These are phyloP conservation scores for Cicer yamashitae DNA, from an alignment of 306 rosid genomes.

Conservation along the genomic window DNA sequence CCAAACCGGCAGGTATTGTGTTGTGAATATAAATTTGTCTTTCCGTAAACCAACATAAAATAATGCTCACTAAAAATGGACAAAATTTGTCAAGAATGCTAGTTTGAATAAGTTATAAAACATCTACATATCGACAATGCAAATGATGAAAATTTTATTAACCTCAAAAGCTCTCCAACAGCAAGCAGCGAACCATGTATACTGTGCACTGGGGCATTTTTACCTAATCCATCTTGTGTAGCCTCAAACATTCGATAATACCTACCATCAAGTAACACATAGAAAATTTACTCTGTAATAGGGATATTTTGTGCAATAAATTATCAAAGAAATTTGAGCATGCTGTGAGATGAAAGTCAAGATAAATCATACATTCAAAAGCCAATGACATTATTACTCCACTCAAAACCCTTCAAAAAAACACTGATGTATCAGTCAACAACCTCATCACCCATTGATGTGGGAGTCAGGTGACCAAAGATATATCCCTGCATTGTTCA, in stretches of 20 bases:
- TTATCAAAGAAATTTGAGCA: conserved; percentile 32
- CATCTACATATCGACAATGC: conserved; percentile 34
- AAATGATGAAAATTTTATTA: conserved; percentile 39
- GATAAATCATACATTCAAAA: conserved; percentile 22
- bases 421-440: conserved; percentile 19
- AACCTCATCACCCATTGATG: conserved; percentile 32
- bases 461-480: conserved; percentile 4
- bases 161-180: conserved; percentile 99
- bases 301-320: conserved; percentile 10
- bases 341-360: conserved; percentile 1
- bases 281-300: conserved; percentile 10
- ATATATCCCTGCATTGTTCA: conserved; percentile 27
- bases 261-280: conserved; percentile 58
- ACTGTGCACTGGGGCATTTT: conserved; percentile 94
- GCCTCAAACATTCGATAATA: conserved; percentile 98
- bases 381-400: background rate
- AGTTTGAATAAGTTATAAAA: conserved; percentile 17
- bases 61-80: conserved; percentile 2
- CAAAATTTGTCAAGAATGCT: conserved; percentile 28
- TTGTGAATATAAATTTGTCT: conserved; percentile 6
- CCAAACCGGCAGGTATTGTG: conserved; percentile 20
- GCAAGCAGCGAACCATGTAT: conserved; percentile 99
- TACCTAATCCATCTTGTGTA: conserved; percentile 93
- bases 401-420: conserved; percentile 34
- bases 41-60: conserved; percentile 2